phyloP scores from a whole-genome alignment of 2,329 filamentous ascomycete species.

The Madurella mycetomatis region DNA sequence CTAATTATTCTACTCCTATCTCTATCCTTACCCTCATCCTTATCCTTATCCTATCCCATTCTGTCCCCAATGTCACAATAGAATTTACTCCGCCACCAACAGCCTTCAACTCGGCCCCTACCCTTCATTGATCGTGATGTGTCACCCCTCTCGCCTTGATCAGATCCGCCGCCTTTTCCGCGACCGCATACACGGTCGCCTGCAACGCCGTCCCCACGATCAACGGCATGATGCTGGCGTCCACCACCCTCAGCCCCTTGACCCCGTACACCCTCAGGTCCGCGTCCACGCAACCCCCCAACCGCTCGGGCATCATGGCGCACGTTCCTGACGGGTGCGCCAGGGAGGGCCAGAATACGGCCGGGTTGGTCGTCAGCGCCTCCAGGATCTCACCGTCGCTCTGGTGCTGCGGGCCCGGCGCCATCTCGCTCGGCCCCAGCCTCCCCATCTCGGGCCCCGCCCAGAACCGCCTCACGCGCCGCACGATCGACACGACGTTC shows the following conservation, averaged over 20 bases:
- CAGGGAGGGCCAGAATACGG: slow-evolving; percentile 15
- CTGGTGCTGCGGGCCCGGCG: slow-evolving; percentile 14
- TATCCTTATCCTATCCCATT: too few relatives aligned
- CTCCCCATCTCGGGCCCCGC: slow-evolving; percentile 1
- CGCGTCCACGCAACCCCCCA: slow-evolving; percentile 16
- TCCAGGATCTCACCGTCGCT: slow-evolving; percentile 16
- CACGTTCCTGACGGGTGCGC: slow-evolving; percentile 20
- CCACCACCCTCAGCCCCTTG: slow-evolving; percentile 17
- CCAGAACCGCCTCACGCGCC: slow-evolving; percentile 15
- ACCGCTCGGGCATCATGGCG: slow-evolving; percentile 21
- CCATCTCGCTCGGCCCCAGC: slow-evolving; percentile 9
- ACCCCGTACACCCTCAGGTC: slow-evolving; percentile 20
- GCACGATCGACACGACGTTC: slow-evolving; percentile 17
- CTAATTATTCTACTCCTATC: too few relatives aligned
- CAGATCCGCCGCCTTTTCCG: slow-evolving; percentile 22
- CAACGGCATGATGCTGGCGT: slow-evolving; percentile 20
- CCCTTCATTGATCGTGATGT: too few relatives aligned
- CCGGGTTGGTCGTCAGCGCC: slow-evolving; percentile 8
- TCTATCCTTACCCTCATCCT: too few relatives aligned
- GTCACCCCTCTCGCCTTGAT: neutral
- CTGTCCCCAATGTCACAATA: too few relatives aligned
- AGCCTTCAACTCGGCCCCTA: too few relatives aligned
- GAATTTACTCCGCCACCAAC: too few relatives aligned
- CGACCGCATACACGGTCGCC: slow-evolving; percentile 22
- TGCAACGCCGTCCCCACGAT: slow-evolving; percentile 18